Evolutionary conservation across 768 basidiomycete species (phyloP).

Genomic region (Lactarius hengduanensis): DNA sequence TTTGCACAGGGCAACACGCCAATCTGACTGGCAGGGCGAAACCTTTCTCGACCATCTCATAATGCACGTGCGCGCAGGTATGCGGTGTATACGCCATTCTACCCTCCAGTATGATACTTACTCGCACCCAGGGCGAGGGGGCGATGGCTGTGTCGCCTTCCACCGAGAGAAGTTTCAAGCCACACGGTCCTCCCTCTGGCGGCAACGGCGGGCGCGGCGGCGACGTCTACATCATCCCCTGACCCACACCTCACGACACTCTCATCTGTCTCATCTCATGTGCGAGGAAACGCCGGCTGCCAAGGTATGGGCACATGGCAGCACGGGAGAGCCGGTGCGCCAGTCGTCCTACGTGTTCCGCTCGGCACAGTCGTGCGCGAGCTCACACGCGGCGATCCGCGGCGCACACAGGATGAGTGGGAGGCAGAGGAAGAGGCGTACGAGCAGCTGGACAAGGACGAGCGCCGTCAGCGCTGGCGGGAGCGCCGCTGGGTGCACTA

Average conservation of each 20-base stretch:
- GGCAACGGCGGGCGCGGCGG: slow-evolving; percentile 91
- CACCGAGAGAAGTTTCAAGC: slow-evolving; percentile 86
- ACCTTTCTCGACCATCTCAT: slow-evolving; percentile 80
- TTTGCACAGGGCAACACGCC: slow-evolving; percentile 8
- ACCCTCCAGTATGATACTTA: background rate
- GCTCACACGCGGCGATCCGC: slow-evolving; percentile 62
- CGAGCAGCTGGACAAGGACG: slow-evolving; percentile 45
- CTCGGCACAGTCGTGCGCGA: slow-evolving; percentile 88
- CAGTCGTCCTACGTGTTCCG: slow-evolving; percentile 78
- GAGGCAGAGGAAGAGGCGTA: slow-evolving; percentile 67
- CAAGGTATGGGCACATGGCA: slow-evolving; percentile 85
- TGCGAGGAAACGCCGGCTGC: slow-evolving; percentile 63
- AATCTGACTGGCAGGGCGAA: slow-evolving; percentile 53
- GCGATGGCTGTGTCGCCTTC: slow-evolving; percentile 90
- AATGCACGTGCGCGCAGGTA: slow-evolving; percentile 76
- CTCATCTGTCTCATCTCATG: slow-evolving; percentile 62
- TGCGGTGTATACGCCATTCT: background rate
- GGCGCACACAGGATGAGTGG: slow-evolving; percentile 65
- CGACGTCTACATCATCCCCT: slow-evolving; percentile 77
- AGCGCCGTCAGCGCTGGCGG: slow-evolving; percentile 58
- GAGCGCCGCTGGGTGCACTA: slow-evolving; percentile 79
- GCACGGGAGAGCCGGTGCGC: slow-evolving; percentile 73
- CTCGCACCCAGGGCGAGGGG: slow-evolving; percentile 67
- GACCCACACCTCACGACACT: slow-evolving; percentile 77
- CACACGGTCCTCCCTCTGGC: slow-evolving; percentile 87